Evolutionary conservation across 1,284 basidiomycete species (phyloP).

Genomic region (Trametes sp.): DNA sequence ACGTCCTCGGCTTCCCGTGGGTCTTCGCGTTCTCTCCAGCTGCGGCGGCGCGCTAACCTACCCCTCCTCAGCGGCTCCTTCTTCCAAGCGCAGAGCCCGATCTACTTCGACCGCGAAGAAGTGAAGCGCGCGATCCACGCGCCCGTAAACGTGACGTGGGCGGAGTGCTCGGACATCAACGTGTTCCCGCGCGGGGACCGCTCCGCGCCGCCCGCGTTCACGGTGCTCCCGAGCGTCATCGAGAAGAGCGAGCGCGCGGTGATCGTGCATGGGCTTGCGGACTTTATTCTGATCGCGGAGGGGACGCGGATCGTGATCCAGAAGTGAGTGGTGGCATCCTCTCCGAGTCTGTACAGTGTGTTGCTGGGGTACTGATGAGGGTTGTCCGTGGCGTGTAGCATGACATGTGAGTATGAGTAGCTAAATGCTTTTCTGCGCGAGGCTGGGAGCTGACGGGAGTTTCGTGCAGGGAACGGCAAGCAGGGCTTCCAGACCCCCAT

Average conservation of each 20-base stretch:
- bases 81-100: slow-evolving; percentile 51
- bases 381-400: slow-evolving; percentile 49
- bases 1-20: slow-evolving; percentile 76
- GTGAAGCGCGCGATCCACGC: slow-evolving; percentile 81
- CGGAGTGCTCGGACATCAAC: slow-evolving; percentile 64
- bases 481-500: slow-evolving; percentile 81
- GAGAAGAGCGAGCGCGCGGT: slow-evolving; percentile 77
- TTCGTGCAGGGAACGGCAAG: slow-evolving; percentile 58
- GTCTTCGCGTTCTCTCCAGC: neutral
- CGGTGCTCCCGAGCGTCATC: slow-evolving; percentile 75
- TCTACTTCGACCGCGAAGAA: slow-evolving; percentile 75
- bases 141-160: slow-evolving; percentile 67
- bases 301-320: slow-evolving; percentile 72
- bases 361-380: slow-evolving; percentile 59
- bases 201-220: slow-evolving; percentile 68
- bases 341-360: slow-evolving; percentile 59
- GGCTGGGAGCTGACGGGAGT: slow-evolving; percentile 27
- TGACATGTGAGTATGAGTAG: slow-evolving; percentile 64
- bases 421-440: neutral
- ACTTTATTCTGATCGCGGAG: slow-evolving; percentile 76
- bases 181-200: slow-evolving; percentile 68
- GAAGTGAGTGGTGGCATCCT: slow-evolving; percentile 46
- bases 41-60: neutral
- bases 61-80: slow-evolving; percentile 55
- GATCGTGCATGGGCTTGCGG: slow-evolving; percentile 75